Evolutionary conservation across 2,329 filamentous ascomycete genomes (phyloP), one percentile per base, ranked within the genome.

Genomic region (Diaporthe longicolla): DNA sequence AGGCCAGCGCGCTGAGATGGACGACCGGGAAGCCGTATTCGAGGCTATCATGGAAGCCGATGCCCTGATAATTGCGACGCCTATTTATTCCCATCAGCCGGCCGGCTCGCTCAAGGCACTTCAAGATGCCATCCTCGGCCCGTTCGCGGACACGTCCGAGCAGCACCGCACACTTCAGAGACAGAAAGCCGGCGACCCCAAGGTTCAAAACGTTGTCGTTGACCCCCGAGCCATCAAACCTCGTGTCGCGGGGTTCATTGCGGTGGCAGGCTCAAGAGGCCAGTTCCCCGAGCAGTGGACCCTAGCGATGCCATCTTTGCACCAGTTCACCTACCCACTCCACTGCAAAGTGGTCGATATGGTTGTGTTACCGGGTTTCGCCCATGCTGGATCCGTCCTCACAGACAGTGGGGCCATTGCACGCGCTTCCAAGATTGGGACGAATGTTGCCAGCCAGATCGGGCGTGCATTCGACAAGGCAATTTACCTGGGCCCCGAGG

Each of bases 281-380:
- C 69, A 43, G 43, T 71, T 71, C 11, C 55, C 69, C 8, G 69
- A 71, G 69, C 69, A 71, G 29, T 71, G 54, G 69, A 71, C 69
- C 3, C 54, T 71, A 5, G 69, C 69, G 19, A 45, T 71, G 69
- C 69, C 69, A 32, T 71, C 69, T 17, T 10, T 71, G 24, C 54
- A 71, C 24, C 54, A 59, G 24, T 40, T 71, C 19, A 63, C 69
- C 11, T 71, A 71, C 43, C 54, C 54, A 9, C 37, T 71, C 26
- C 69, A 70, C 54, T 54, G 50, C 40, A 54, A 57, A 29, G 68
- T 70, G n/a, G 52, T 70, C 26, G 68, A 70, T 26, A 54, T 43
- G 69, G 6, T 48, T 29, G 37, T 71, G 3, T 43, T 71, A 4
- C 69, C 54, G 7, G 69, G 69, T 10, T 65, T 65, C 29, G 61